Conservation (phyloP, 345 rosid species). For the Eucalyptus fibrosa region DNA sequence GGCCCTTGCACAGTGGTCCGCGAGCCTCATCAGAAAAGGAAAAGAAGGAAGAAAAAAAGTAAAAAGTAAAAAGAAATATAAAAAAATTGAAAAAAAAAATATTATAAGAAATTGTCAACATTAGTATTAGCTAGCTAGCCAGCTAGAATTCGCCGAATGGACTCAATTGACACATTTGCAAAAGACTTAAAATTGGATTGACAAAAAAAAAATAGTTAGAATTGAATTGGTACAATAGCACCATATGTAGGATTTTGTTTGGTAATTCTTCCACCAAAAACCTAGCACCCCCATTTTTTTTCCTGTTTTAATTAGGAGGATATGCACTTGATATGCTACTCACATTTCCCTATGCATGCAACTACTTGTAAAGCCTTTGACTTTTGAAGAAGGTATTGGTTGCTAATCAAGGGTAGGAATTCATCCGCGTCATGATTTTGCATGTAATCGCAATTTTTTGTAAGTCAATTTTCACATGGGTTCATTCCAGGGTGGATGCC, state of each 20-base stretch:
- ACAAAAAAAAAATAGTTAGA: fast-evolving
- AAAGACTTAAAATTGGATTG: fast-evolving
- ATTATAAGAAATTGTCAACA: too few relatives aligned
- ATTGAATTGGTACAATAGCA: too few relatives aligned
- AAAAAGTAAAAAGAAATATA: too few relatives aligned
- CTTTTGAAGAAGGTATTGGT: not conserved
- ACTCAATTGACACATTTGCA: too few relatives aligned
- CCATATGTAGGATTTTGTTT: too few relatives aligned
- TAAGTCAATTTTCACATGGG: not conserved
- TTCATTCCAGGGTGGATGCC: not conserved
- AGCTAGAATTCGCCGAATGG: fast-evolving
- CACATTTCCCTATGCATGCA: not conserved
- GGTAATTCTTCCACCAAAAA: too few relatives aligned
- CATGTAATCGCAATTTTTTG: not conserved
- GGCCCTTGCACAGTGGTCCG: fast-evolving
- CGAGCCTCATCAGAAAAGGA: too few relatives aligned
- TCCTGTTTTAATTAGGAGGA: not conserved
- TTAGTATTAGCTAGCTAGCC: fast-evolving
- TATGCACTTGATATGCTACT: not conserved
- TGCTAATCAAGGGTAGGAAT: not conserved
- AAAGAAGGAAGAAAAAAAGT: too few relatives aligned
- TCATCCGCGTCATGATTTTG: not conserved
- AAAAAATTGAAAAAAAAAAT: too few relatives aligned
- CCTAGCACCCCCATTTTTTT: not conserved
- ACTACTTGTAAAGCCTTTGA: not conserved